phyloP scores from a whole-genome alignment of 2,329 filamentous ascomycete genomes.

The Monilinia aucupariae region DNA sequence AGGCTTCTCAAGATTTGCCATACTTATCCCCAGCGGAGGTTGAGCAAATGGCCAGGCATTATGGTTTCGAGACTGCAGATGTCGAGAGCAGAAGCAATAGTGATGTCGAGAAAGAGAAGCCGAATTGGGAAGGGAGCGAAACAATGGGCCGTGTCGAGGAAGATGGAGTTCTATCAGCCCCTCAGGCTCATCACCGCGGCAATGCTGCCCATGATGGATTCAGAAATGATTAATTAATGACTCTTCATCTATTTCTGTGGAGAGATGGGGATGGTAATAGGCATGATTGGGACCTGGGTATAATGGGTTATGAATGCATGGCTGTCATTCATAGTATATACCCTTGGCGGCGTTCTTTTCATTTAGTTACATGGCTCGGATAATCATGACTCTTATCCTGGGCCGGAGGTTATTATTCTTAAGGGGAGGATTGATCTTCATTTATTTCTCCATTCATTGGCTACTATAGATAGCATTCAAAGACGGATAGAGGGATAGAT shows the following conservation, averaged over 20 bases:
- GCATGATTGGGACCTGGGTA: neutral
- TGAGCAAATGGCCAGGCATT: slow-evolving; percentile 37
- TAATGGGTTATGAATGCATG: slow-evolving; percentile 7
- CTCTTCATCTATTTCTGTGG: neutral
- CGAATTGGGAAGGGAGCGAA: neutral
- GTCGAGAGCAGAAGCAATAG: slow-evolving; percentile 28
- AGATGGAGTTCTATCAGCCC: neutral
- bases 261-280: neutral
- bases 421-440: neutral
- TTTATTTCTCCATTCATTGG: neutral
- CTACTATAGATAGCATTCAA: neutral
- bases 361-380: neutral
- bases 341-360: slow-evolving; percentile 10
- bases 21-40: slow-evolving; percentile 47
- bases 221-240: slow-evolving; percentile 11
- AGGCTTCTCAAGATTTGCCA: slow-evolving; percentile 52
- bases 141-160: neutral
- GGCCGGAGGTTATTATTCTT: neutral
- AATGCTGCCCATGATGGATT: slow-evolving; percentile 12
- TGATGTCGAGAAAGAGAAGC: slow-evolving; percentile 18
- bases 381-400: slow-evolving; percentile 13
- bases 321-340: slow-evolving; percentile 10
- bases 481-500: neutral
- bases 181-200: slow-evolving; percentile 4
- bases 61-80: slow-evolving; percentile 31